Evolutionary conservation across 225 moss, liverwort and hornwort species (phyloP), one percentile per base, ranked within the genome.

Genomic region (Pseudoscleropodium purum): DNA sequence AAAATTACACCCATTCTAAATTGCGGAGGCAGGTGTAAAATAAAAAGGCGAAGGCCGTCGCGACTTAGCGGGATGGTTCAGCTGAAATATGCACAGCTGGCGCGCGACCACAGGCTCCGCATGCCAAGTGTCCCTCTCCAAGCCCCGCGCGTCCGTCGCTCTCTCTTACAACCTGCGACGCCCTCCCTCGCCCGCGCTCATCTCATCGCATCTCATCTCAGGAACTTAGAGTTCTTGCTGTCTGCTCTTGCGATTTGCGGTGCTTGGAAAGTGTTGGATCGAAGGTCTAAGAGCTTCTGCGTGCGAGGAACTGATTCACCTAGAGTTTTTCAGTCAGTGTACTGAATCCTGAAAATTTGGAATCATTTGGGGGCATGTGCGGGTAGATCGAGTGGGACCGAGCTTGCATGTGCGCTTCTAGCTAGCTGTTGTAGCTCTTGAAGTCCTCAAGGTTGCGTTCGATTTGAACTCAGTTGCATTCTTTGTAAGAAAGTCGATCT

Each of bases 81-180:
- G 86, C 75, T 79, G 26, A 57, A 36, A 9, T 34, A 11, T 27
- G 67, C 27, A 43, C 86, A 91, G 89, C 80, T 92, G 92, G 90
- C 37, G 77, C 36, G 29, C 29, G 15, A 3, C 25, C 13, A 92
- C 67, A 75, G 90, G 90, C 79, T 23, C 43, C 39, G 64, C 43
- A 1, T 89, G 92, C 89, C 89, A 90, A 75, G 90, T 91, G 92
- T 91, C 84, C 17, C 39, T 64, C 86, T 81, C 11, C 52, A 41
- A 13, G 56, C 33, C 61, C 20, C n/a, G 64, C 61, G 86, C 87
- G 56, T 26, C 39, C 47, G 39, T 66, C 88, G 80, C 79, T 27
- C 34, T 56, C 87, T 79, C 54, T 18, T 65, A 65, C 68, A 37
- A 85, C 33, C 79, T 37, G 59, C 75, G 85, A 59, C 51, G 70